Evolutionary conservation across 768 basidiomycete genomes (phyloP).

Genomic region (Tylopilus sp.): DNA sequence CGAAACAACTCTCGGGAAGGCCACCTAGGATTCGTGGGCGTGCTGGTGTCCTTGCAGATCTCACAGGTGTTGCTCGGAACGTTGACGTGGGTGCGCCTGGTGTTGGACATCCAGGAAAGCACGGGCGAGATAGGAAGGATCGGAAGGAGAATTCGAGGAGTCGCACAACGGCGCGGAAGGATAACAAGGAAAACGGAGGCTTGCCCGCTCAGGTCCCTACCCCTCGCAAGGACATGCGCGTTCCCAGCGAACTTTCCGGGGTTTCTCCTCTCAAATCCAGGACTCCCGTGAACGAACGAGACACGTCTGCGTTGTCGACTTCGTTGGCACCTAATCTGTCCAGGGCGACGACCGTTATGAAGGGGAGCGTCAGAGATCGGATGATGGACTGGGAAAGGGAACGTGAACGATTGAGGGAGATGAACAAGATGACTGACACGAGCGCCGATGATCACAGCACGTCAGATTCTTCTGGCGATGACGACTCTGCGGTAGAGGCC

Average conservation of each 20-base stretch:
- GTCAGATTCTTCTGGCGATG: conserved; percentile 24
- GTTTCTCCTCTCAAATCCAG: conserved; percentile 11
- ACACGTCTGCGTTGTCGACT: conserved; percentile 6
- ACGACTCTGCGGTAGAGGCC: conserved; percentile 25
- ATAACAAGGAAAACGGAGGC: conserved; percentile 29
- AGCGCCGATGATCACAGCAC: conserved; percentile 38
- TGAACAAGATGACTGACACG: conserved; percentile 59
- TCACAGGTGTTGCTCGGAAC: conserved; percentile 36
- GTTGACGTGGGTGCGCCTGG: conserved; percentile 31
- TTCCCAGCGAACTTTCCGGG: not conserved
- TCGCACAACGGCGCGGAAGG: conserved; percentile 14
- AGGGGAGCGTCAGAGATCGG: conserved; percentile 47
- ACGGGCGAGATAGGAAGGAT: conserved; percentile 28
- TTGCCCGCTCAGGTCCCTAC: not conserved
- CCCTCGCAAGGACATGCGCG: conserved; percentile 8
- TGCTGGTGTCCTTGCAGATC: conserved; percentile 36
- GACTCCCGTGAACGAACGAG: conserved; percentile 16
- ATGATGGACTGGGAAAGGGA: conserved; percentile 78
- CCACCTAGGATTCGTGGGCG: conserved; percentile 26
- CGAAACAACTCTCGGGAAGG: conserved; percentile 27
- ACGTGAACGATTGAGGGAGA: conserved; percentile 64
- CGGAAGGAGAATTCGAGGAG: conserved; percentile 22
- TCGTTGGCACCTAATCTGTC: conserved; percentile 19
- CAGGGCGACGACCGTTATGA: conserved; percentile 15
- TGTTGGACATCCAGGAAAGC: conserved; percentile 18